Evolutionary conservation across 2,329 filamentous ascomycete genomes (phyloP).

Genomic region (Chrysosporium keratinophilum): DNA sequence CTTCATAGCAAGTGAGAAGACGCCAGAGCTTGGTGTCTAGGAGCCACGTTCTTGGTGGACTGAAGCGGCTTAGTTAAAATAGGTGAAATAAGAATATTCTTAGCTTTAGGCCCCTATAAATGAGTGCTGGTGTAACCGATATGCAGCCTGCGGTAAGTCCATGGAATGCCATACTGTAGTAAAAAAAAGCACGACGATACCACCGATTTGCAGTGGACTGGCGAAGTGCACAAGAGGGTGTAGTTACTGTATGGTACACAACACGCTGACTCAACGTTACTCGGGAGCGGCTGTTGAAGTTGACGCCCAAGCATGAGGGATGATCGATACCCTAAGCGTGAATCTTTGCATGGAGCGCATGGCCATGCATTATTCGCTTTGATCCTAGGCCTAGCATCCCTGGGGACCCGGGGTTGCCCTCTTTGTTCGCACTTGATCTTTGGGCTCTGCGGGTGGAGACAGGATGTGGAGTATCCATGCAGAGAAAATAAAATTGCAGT

Average conservation of each 20-base stretch:
- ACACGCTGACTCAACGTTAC: background rate
- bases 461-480: conserved; percentile 4
- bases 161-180: too few relatives aligned
- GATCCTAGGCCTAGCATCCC: background rate
- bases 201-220: background rate
- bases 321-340: conserved; percentile 3
- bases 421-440: conserved; percentile 1
- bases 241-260: background rate
- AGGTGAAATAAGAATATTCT: too few relatives aligned
- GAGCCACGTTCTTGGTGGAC: too few relatives aligned
- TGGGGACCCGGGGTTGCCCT: background rate
- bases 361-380: conserved; percentile 1
- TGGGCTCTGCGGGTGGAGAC: conserved; percentile 3
- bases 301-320: conserved; percentile 7
- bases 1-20: too few relatives aligned
- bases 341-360: background rate
- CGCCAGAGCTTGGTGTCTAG: too few relatives aligned
- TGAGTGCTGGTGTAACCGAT: background rate
- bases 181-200: background rate
- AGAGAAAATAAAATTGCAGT: conserved; percentile 7
- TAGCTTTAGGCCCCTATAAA: too few relatives aligned
- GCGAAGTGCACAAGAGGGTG: too few relatives aligned
- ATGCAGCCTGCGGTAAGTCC: background rate
- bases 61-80: too few relatives aligned
- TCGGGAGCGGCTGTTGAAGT: conserved; percentile 1